These are phyloP conservation scores for Boletus vinaceobasis DNA, from an alignment of 768 basidiomycete genomes.

Conservation along the genomic window DNA sequence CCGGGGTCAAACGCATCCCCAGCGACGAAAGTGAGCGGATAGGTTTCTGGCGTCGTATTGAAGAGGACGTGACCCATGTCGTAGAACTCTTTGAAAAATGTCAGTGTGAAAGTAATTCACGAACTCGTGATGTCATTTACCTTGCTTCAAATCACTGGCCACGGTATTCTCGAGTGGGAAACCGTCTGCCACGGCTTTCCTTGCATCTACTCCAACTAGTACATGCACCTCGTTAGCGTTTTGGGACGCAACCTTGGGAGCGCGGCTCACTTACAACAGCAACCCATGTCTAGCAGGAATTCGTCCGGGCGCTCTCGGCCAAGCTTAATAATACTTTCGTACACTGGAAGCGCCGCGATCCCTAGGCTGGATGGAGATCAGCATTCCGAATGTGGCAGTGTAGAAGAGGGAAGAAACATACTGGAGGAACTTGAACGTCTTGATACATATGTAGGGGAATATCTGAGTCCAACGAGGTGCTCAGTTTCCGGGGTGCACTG, in stretches of 20 bases:
- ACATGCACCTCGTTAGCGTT: neutral
- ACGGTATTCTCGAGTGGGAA: conserved; percentile 39
- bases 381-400: neutral
- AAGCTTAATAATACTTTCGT: conserved; percentile 31
- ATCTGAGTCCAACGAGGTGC: conserved; percentile 11
- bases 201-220: conserved; percentile 33
- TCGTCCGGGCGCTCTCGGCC: conserved; percentile 35
- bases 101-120: neutral
- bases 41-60: conserved; percentile 48
- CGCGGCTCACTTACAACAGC: conserved; percentile 35
- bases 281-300: conserved; percentile 46
- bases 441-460: conserved; percentile 30
- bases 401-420: neutral
- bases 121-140: conserved; percentile 15
- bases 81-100: conserved; percentile 45
- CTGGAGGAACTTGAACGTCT: conserved; percentile 24
- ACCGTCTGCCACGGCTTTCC: conserved; percentile 41
- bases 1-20: conserved; percentile 53
- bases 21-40: conserved; percentile 48
- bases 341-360: conserved; percentile 14
- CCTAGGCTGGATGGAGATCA: conserved; percentile 5
- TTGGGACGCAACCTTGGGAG: neutral
- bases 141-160: conserved; percentile 37
- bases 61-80: conserved; percentile 60
- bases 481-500: neutral